Evolutionary conservation across 2,329 filamentous ascomycete genomes (phyloP).

Genomic region (Talaromyces marneffei): DNA sequence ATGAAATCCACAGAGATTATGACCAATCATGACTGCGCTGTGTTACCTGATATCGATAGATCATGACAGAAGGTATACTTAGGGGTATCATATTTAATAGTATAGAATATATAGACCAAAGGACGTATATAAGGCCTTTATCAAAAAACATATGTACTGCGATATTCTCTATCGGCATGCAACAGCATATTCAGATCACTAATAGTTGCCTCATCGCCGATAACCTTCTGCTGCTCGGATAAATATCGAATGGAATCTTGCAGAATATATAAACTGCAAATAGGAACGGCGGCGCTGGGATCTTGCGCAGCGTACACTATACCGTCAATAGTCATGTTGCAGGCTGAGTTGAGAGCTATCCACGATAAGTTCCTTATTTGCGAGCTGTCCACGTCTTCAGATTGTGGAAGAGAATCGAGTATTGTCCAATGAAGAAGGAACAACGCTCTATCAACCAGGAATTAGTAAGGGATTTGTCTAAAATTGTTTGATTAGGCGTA

Average conservation of each 20-base stretch:
- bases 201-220: background rate
- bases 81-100: background rate
- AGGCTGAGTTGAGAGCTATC: slow-evolving; percentile 8
- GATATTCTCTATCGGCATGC: slow-evolving; percentile 1
- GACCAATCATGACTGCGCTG: background rate
- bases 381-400: background rate
- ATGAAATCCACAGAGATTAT: no score
- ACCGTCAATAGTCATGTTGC: slow-evolving; percentile 7
- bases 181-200: background rate
- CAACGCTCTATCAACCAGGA: background rate
- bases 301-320: background rate
- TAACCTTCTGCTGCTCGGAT: background rate
- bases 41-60: background rate
- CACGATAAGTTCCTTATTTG: slow-evolving; percentile 1
- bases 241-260: slow-evolving; percentile 3
- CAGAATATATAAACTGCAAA: slow-evolving; percentile 11
- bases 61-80: no score
- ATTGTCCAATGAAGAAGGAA: slow-evolving; percentile 8
- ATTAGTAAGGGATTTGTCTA: background rate
- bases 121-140: background rate
- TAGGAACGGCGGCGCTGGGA: background rate
- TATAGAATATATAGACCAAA: background rate
- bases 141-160: slow-evolving; percentile 7
- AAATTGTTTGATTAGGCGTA: background rate
- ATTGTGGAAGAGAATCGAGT: background rate